These are phyloP conservation scores for Fusarium torulosum DNA, from an alignment of 2,329 filamentous ascomycete species.

Conservation along the genomic window DNA sequence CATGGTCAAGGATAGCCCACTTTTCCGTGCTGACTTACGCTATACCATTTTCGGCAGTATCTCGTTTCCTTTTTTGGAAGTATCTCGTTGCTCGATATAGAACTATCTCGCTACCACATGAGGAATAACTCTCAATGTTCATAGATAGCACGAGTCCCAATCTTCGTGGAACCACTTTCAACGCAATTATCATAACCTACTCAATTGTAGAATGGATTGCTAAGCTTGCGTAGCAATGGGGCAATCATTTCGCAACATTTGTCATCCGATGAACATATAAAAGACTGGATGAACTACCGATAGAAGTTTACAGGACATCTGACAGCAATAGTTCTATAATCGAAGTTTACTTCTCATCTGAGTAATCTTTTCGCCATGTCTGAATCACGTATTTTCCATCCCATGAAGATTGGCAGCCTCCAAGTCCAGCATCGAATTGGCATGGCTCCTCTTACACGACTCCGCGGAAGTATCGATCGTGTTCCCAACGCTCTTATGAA, in stretches of 20 bases:
- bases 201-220: not conserved
- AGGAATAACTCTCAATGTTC: not conserved
- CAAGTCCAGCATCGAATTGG: slow-evolving; percentile 60
- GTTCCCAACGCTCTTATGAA: slow-evolving; percentile 54
- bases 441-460: slow-evolving; percentile 69
- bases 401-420: slow-evolving; percentile 57
- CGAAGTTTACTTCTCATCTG: rapidly evolving
- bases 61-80: slow-evolving; percentile 24
- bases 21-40: not conserved
- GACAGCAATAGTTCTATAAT: not conserved
- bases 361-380: not conserved
- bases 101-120: not conserved
- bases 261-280: not conserved
- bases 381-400: slow-evolving; percentile 56
- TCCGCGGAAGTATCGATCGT: slow-evolving; percentile 57
- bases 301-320: not conserved
- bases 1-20: not conserved
- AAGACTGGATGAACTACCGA: not conserved
- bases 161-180: too few species aligned
- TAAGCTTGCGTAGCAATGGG: not conserved
- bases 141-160: not conserved
- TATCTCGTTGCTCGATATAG: slow-evolving; percentile 2
- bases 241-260: not conserved
- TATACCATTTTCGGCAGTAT: not conserved
- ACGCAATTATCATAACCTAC: not conserved